These are phyloP conservation scores for Ceratocystis variospora DNA, from an alignment of 2,329 filamentous ascomycete species.

Conservation along the genomic window DNA sequence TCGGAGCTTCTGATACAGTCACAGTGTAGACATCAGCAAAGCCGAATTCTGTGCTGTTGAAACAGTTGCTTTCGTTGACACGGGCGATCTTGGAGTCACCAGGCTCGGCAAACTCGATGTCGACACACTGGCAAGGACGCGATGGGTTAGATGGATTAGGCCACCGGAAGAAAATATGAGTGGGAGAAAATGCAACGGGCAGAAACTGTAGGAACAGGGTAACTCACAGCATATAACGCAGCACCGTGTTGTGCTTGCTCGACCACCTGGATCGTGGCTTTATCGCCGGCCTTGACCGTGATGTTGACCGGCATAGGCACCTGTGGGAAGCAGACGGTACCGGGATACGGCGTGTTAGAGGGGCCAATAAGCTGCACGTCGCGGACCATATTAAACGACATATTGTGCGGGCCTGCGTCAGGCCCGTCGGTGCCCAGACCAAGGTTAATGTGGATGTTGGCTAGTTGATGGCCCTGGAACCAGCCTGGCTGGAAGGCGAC, in stretches of 20 bases:
- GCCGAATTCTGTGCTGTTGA: slow-evolving; percentile 65
- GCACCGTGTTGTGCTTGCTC: slow-evolving; percentile 75
- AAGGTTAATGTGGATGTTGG: slow-evolving; percentile 80
- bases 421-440: slow-evolving; percentile 61
- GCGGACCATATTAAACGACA: slow-evolving; percentile 68
- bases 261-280: slow-evolving; percentile 79
- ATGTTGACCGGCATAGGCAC: slow-evolving; percentile 65
- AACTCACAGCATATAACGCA: slow-evolving; percentile 61
- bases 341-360: slow-evolving; percentile 69
- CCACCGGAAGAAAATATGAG: background rate
- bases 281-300: slow-evolving; percentile 63
- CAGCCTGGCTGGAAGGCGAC: slow-evolving; percentile 84
- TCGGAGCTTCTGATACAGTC: slow-evolving; percentile 33
- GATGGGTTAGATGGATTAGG: too few relatives aligned
- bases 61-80: slow-evolving; percentile 74
- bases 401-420: slow-evolving; percentile 58
- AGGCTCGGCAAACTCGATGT: slow-evolving; percentile 80
- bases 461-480: slow-evolving; percentile 78
- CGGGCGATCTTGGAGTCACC: slow-evolving; percentile 50
- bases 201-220: background rate
- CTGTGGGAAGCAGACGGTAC: slow-evolving; percentile 78
- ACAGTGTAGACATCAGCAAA: slow-evolving; percentile 67
- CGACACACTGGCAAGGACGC: slow-evolving; percentile 55
- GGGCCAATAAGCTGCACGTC: slow-evolving; percentile 76
- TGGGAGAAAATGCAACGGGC: background rate